A percentile compares a stretch with the other conserved stretches of the same genome.
phyloP scores from a whole-genome alignment of 2,329 filamentous ascomycete species.

The Penicillium capsulatum region DNA sequence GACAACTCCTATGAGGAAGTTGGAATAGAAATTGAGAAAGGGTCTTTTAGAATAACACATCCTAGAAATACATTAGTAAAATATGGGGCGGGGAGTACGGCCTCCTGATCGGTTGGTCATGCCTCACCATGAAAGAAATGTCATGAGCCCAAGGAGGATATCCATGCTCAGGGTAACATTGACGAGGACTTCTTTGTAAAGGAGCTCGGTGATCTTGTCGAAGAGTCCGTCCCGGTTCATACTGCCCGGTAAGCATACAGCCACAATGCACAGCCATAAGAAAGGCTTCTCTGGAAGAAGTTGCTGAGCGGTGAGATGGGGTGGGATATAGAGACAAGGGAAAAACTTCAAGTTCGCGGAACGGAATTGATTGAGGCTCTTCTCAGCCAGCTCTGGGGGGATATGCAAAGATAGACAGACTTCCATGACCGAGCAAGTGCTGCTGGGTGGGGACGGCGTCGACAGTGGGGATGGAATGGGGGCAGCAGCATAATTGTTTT shows the following conservation, averaged over 20 bases:
- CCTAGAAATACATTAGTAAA: conserved; percentile 15
- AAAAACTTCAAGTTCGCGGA: conserved; percentile 26
- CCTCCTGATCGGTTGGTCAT: no score
- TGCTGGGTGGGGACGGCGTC: background rate
- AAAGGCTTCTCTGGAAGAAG: conserved; percentile 36
- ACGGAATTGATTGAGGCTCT: conserved; percentile 16
- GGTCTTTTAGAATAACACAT: conserved; percentile 19
- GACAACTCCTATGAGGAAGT: conserved; percentile 23
- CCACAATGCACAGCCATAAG: conserved; percentile 40
- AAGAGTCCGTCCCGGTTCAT: conserved; percentile 14
- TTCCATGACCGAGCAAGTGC: conserved; percentile 5
- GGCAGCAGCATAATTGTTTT: background rate
- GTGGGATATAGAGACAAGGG: conserved; percentile 26
- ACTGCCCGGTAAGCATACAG: conserved; percentile 21
- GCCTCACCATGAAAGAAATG: conserved; percentile 21
- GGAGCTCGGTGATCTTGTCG: conserved; percentile 17
- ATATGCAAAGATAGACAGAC: conserved; percentile 14
- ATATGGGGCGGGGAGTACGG: no score
- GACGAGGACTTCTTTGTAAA: conserved; percentile 20
- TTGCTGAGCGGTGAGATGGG: conserved; percentile 21
- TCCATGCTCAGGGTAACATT: conserved; percentile 19
- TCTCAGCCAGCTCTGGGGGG: conserved; percentile 17
- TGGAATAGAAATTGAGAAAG: conserved; percentile 19
- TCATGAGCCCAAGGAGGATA: conserved; percentile 21
- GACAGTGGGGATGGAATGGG: conserved; percentile 6